These are phyloP conservation scores for Sphagnum fallax DNA, from an alignment of 228 moss, liverwort and hornwort genomes.

Conservation along the genomic window DNA sequence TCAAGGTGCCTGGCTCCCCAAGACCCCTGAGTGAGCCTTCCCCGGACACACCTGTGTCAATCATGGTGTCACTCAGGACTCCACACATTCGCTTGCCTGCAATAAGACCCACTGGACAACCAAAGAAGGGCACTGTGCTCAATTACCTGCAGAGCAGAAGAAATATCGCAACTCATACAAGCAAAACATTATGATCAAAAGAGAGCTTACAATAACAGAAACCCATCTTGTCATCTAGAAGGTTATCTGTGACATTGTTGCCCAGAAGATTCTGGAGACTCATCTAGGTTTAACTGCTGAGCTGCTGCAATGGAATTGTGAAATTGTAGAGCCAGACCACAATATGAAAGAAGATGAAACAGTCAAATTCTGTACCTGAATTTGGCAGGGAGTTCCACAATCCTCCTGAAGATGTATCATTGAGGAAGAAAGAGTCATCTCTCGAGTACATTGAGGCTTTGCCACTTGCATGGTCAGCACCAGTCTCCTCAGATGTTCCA, in stretches of 20 bases:
- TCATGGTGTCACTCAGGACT: conserved; percentile 17
- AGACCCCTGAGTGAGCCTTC: conserved; percentile 13
- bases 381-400: background rate
- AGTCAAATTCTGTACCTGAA: background rate
- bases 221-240: no score
- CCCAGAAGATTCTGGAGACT: no score
- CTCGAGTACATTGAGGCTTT: conserved; percentile 13
- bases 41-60: conserved; percentile 13
- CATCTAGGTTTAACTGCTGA: no score
- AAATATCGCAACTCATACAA: no score
- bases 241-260: no score
- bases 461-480: conserved; percentile 6
- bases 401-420: background rate
- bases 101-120: background rate
- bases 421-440: conserved; percentile 13
- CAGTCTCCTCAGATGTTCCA: conserved; percentile 50
- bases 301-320: no score
- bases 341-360: no score
- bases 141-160: background rate
- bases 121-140: no score
- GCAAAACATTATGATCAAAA: no score
- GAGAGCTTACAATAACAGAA: no score
- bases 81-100: conserved; percentile 19
- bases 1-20: conserved; percentile 19
- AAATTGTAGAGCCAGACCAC: no score